Base-by-base conservation (phyloP, 1,139 yeast species). In the Waltiozyma sp. region DNA sequence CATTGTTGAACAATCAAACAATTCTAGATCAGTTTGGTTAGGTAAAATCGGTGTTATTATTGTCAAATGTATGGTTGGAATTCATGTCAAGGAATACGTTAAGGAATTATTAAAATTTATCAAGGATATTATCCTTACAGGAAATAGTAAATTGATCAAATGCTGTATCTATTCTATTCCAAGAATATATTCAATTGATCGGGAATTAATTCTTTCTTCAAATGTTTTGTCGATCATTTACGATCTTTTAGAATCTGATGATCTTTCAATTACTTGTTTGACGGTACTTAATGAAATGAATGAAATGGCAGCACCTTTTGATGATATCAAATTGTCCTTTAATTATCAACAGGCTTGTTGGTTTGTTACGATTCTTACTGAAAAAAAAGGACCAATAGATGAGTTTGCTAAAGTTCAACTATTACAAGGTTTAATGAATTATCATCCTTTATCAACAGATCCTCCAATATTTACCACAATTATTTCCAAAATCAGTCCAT, bases 321-420 rank as follows among this genome's bases (percentile, higher is more conserved):
- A 21, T 8, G 23, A 21, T 21, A 8, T 21, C 8, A 21, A 21
- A 35, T 63, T 85, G 43, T 68, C 75, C 1, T 70, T 85, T 19
- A 81, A 77, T 55, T 68, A 69, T 41, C 58, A 61, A 1, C 85
- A 81, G 53, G 78, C 85, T 2, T 52, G 71, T 38, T 67, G 69
- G 34, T 63, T 85, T 23, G 69, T 78, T 2, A 54, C 53, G 11
- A 21, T 21, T 21, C 23, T 35, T 47, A 2, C 60, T 84, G 38
- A 61, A 69, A 2, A 73, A 68, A n/a, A n/a, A n/a, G n/a, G n/a
- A n/a, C 8, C 23, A 45, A 70, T 82, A 43, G 80, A 82, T 49
- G 96, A 88, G 58, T 88, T 96, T 95, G 74, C 80, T 42, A 95
- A 82, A 56, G 70, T 77, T 0, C 74, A 80, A 45, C 69, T 87